Base-by-base conservation (phyloP, 2,329 filamentous ascomycete species). In the Paecilomyces formosus region DNA sequence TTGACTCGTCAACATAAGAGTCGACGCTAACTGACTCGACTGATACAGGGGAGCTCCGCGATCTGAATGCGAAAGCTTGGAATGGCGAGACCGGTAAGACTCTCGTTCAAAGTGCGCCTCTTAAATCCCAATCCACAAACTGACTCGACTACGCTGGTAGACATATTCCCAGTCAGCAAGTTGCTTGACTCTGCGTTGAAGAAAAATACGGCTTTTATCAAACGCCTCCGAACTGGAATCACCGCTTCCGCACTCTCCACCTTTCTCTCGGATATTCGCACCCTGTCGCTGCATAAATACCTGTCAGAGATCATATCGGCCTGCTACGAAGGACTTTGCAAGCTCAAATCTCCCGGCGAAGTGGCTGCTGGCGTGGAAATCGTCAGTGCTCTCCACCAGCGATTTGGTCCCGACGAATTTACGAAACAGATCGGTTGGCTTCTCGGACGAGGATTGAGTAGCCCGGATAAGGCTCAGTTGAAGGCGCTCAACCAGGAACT, bases 191-290 rank as follows among this genome's bases (percentile, higher is more conserved):
- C 93, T 56, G 94, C 92, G 55, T 82, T 97, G 74, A 97, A 96
- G 79, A 97, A 97, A 81, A 97, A 97, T 69, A 97, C 93, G 3
- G 92, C 92, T 64, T 97, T 97, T 74, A 97, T 97, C 72, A 97
- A 96, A 77, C 90, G 93, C 69, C 82, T 97, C 58, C 90, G 93
- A 66, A 97, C 93, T 59, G 90, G 91, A 60, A 87, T 97, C 63
- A 92, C 89, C 63, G 79, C 90, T 54, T 82, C 91, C 58, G 90
- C 89, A 57, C 85, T 92, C 57, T 81, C 84, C 64, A 94, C 91
- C 60, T 96, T 97, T 76, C 79, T 96, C 54, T 86, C 93, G 72
- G 93, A 97, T 72, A 92, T 96, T 67, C 88, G 89, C 67, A 89
- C 90, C 26, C 82, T 97, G 28, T 97, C 92, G 65, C 83, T 97